Conservation (phyloP, 2,329 filamentous ascomycete species). For the Aaosphaeria arxii region DNA sequence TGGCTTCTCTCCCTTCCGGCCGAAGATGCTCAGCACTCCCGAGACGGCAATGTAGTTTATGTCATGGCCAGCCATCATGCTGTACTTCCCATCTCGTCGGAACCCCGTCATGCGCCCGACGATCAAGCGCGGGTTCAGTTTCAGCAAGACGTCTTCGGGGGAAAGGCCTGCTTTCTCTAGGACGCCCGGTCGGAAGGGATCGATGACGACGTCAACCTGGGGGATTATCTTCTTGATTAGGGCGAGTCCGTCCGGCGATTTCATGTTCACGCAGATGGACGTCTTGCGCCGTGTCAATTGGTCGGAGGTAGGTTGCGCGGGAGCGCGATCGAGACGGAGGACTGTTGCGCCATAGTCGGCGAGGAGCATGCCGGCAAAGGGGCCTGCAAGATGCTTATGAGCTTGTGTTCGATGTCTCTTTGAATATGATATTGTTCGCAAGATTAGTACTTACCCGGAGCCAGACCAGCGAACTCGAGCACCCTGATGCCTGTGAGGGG, state of each 20-base stretch:
- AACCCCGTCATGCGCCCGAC: conserved; percentile 89
- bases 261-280: conserved; percentile 78
- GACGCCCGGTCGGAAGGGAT: conserved; percentile 89
- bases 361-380: conserved; percentile 80
- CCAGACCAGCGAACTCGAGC: conserved; percentile 64
- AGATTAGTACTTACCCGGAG: conserved; percentile 47
- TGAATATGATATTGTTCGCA: background rate
- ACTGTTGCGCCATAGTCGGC: conserved; percentile 84
- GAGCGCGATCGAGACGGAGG: conserved; percentile 74
- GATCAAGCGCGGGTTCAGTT: conserved; percentile 70
- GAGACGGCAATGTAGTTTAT: conserved; percentile 95
- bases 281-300: conserved; percentile 76
- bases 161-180: conserved; percentile 80
- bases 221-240: conserved; percentile 65
- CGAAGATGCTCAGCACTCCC: conserved; percentile 74
- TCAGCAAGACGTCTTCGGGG: conserved; percentile 62
- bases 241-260: conserved; percentile 59
- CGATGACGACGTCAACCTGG: conserved; percentile 76
- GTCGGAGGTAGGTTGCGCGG: conserved; percentile 60
- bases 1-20: conserved; percentile 66
- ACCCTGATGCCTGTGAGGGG: conserved; percentile 59
- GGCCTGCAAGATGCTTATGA: conserved; percentile 47
- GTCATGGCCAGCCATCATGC: conserved; percentile 86
- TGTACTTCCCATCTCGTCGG: conserved; percentile 80
- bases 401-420: background rate